phyloP scores from a whole-genome alignment of 805 yeast species.

The Monosporozyma solicola region DNA sequence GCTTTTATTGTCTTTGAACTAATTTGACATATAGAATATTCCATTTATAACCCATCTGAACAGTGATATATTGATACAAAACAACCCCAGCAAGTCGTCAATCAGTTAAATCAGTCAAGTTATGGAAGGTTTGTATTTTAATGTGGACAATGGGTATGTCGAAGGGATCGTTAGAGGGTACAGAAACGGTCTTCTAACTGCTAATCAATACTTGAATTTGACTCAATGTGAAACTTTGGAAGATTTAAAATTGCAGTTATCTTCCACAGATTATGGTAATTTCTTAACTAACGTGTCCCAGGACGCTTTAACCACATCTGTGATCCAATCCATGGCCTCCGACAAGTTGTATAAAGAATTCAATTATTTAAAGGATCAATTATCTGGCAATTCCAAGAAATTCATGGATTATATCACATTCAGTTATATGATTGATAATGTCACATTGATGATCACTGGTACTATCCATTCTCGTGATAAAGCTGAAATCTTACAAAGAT shows the following conservation, averaged over 20 bases:
- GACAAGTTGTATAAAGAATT: slow-evolving; percentile 74
- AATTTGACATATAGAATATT: too few relatives aligned
- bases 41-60: too few relatives aligned
- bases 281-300: slow-evolving; percentile 76
- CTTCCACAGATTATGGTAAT: slow-evolving; percentile 94
- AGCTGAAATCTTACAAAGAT: slow-evolving; percentile 75
- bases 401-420: slow-evolving; percentile 90
- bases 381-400: slow-evolving; percentile 68
- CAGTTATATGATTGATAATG: slow-evolving; percentile 98
- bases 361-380: slow-evolving; percentile 74
- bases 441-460: slow-evolving; percentile 91
- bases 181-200: slow-evolving; percentile 68
- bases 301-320: slow-evolving; percentile 67
- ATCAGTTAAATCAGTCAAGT: background rate
- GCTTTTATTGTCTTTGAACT: too few relatives aligned
- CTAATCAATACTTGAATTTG: slow-evolving; percentile 78
- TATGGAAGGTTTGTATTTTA: slow-evolving; percentile 93
- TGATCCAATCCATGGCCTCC: slow-evolving; percentile 73
- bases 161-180: slow-evolving; percentile 96
- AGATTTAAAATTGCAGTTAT: slow-evolving; percentile 85
- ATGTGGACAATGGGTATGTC: slow-evolving; percentile 80
- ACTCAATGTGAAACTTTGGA: slow-evolving; percentile 95
- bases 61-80: too few relatives aligned
- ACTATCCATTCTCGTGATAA: slow-evolving; percentile 92
- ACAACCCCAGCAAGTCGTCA: too few relatives aligned